Evolutionary conservation across 352 stramenopile genomes (phyloP).

Genomic region (Phytopythium kandeliae): DNA sequence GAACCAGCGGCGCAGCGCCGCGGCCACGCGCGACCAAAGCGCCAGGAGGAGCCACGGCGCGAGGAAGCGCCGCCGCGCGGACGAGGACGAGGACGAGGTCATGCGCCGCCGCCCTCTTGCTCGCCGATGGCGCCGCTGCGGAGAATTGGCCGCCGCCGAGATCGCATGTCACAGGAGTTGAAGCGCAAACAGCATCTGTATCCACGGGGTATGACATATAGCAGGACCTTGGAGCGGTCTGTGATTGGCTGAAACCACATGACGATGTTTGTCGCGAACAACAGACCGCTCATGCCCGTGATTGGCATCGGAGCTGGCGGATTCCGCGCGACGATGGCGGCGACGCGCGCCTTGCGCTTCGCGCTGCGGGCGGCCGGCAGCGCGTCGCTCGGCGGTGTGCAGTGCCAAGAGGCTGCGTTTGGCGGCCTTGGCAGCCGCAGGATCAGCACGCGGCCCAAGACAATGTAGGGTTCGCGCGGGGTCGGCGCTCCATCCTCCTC

Average conservation of each 20-base stretch:
- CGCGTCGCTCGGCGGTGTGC: not conserved
- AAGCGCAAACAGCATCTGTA: too few relatives aligned
- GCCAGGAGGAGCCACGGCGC: constrained; percentile 29
- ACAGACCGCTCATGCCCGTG: not conserved
- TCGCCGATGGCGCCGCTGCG: not conserved
- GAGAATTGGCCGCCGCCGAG: too few relatives aligned
- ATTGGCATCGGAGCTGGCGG: not conserved
- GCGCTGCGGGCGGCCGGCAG: not conserved
- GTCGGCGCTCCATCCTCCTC: not conserved
- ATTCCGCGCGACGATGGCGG: not conserved
- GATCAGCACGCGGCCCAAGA: constrained; percentile 19
- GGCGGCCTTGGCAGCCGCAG: not conserved
- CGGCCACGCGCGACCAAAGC: constrained; percentile 16
- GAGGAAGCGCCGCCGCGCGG: not conserved
- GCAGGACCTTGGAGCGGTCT: too few relatives aligned
- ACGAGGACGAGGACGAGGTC: not conserved
- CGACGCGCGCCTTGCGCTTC: not conserved
- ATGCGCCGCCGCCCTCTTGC: too few relatives aligned
- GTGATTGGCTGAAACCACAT: constrained; percentile 9
- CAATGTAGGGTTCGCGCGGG: constrained; percentile 10
- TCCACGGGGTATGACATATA: too few relatives aligned
- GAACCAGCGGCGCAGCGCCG: constrained; percentile 28
- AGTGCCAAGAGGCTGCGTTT: not conserved
- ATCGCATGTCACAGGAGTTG: too few relatives aligned
- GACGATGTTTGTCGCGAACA: too few relatives aligned